A percentile compares a stretch with the other conserved stretches of the same genome.
Evolutionary conservation across 1,284 basidiomycete genomes (phyloP).

Genomic region (Xerocomus minutiporus): DNA sequence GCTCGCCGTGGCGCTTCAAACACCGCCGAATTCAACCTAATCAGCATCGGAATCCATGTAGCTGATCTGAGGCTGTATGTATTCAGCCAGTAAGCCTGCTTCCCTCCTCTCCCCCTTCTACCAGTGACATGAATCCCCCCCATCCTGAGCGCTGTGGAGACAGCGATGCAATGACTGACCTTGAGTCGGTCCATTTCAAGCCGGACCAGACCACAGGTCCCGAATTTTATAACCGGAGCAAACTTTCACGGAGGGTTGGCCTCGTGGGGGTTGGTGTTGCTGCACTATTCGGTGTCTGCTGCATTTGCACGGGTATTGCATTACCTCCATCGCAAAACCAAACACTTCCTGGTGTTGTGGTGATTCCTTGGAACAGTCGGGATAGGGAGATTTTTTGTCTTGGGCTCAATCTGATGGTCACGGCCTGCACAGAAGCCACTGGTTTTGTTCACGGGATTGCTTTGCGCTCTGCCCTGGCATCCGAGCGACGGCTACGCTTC

Average conservation of each 20-base stretch:
- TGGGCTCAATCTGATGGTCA: slow-evolving; percentile 23
- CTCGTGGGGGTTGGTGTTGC: slow-evolving; percentile 23
- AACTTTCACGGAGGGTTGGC: slow-evolving; percentile 21
- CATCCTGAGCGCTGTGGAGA: background rate
- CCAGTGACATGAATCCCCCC: slow-evolving; percentile 8
- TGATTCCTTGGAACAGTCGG: slow-evolving; percentile 11
- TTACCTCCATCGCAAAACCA: slow-evolving; percentile 15
- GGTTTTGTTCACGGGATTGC: slow-evolving; percentile 30
- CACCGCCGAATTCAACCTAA: too few species aligned
- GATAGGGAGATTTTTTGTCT: slow-evolving; percentile 23
- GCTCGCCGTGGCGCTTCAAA: too few species aligned
- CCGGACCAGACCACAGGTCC: slow-evolving; percentile 22
- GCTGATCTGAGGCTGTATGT: too few species aligned
- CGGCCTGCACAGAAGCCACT: slow-evolving; percentile 30
- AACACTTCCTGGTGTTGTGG: slow-evolving; percentile 16
- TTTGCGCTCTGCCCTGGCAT: slow-evolving; percentile 27
- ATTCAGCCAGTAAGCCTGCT: too few species aligned
- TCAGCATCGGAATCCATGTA: too few species aligned
- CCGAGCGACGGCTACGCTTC: slow-evolving; percentile 25
- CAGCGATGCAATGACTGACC: slow-evolving; percentile 17
- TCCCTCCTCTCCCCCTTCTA: background rate
- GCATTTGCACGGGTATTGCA: slow-evolving; percentile 20
- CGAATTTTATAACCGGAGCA: slow-evolving; percentile 30
- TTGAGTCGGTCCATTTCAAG: slow-evolving; percentile 19
- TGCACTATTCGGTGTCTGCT: slow-evolving; percentile 18